A percentile compares a stretch with the other conserved stretches of the same genome.
These are phyloP conservation scores for Verticillium zaregamsianum DNA, from an alignment of 2,329 filamentous ascomycete genomes.

Conservation along the genomic window DNA sequence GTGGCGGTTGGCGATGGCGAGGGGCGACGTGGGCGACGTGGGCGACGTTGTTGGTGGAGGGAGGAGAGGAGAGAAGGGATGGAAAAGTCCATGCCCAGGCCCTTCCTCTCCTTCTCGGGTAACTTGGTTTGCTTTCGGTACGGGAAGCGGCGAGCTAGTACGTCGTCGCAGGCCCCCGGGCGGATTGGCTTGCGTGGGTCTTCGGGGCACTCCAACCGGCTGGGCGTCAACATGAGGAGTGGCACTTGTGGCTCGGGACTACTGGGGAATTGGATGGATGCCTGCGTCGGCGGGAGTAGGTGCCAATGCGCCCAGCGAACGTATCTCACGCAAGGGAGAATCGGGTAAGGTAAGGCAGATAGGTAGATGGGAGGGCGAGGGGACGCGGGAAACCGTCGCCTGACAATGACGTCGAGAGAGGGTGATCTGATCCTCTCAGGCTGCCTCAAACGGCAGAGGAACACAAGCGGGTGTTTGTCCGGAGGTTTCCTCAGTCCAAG, in stretches of 20 bases:
- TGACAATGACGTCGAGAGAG: not conserved
- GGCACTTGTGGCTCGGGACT: no score
- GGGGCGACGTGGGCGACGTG: not conserved
- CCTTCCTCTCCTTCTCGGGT: not conserved
- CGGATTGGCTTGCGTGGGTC: not conserved
- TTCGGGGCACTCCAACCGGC: not conserved
- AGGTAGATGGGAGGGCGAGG: no score
- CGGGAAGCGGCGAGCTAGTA: not conserved
- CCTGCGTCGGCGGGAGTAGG: no score
- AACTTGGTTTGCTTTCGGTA: not conserved
- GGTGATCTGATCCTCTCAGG: not conserved
- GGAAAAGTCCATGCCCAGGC: not conserved
- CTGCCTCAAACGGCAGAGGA: no score
- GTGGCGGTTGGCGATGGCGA: not conserved
- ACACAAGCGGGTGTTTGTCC: not conserved
- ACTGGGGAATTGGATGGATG: no score
- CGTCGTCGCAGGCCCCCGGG: not conserved
- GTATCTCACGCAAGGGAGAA: no score
- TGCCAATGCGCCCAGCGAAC: no score
- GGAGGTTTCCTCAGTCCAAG: not conserved
- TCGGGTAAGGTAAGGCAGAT: no score
- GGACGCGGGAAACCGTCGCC: not conserved
- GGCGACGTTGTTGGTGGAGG: not conserved
- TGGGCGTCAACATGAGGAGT: not conserved
- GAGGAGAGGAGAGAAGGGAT: not conserved